Base-by-base conservation (phyloP, 495 filamentous ascomycete genomes). In the Tuber calosporum region DNA sequence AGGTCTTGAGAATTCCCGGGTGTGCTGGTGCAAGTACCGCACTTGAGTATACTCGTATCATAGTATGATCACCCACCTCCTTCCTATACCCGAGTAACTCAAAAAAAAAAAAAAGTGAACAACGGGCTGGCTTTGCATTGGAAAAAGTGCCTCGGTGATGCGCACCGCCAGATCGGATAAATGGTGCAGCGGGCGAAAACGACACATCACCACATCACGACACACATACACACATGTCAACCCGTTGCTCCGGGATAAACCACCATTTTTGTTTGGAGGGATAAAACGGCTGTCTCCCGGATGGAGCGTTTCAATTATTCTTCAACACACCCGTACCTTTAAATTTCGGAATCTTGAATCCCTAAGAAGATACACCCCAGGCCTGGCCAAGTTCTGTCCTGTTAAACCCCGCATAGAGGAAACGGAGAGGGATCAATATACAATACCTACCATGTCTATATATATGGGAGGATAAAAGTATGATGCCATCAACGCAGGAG, bases 161-260 rank as follows among this genome's bases (percentile, higher is more conserved):
- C 53, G 26, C 53, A 62, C 53, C 53, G 53, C 53, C 53, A 34
- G 53, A 62, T 17, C 26, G 53, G 53, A 62, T 62, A 62, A 62
- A 62, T 5, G 53, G 34, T 62, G 53, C 53, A 62, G 53, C 53
- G 53, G 53, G 26, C 53, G 53, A 30, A 58, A 15, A 58, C 26
- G 13, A 62, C 13, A 62, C 11, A 15, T 15, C 53, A 62, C 53
- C 26, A 34, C 53, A 58, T n/a, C 38, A n/a, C n/a, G n/a, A 45
- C 43, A 22, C 42, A 4, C 20, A 43, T 5, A 53, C 45, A 53
- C 45, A 76, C 72, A 77, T 69, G 75, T 77, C 75, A 77, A 77
- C 75, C 75, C 75, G 42, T 36, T 72, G 66, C 69, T 77, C 38
- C 75, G 75, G 75, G 75, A 72, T 69, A 41, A 68, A 72, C 71